Percentiles rank a stretch among this genome's conserved stretches.
Evolutionary conservation across 2,329 filamentous ascomycete genomes (phyloP).

Genomic region (Madurella fahalii): DNA sequence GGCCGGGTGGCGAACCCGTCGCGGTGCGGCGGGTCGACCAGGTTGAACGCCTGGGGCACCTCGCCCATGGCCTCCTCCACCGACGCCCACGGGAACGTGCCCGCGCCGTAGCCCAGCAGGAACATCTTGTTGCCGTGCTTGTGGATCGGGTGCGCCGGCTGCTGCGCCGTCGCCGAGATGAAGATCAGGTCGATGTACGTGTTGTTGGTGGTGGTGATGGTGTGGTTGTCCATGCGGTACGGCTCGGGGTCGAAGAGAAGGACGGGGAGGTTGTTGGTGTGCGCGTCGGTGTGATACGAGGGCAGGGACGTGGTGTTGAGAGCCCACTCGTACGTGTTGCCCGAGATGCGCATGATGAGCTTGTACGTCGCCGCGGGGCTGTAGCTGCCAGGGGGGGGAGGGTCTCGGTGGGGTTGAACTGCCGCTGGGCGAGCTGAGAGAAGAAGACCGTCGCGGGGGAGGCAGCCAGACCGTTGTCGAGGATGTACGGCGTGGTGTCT

Average conservation of each 20-base stretch:
- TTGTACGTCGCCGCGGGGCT: conserved; percentile 35
- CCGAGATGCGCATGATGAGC: conserved; percentile 38
- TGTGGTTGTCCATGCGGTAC: conserved; percentile 39
- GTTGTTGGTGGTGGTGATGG: conserved; percentile 42
- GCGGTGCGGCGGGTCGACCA: conserved; percentile 50
- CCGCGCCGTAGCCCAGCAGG: conserved; percentile 48
- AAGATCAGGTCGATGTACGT: conserved; percentile 57
- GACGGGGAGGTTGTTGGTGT: conserved; percentile 23
- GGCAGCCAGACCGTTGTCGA: conserved; percentile 43
- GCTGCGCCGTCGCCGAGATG: conserved; percentile 42
- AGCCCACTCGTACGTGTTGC: conserved; percentile 50
- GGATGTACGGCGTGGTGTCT: conserved; percentile 40
- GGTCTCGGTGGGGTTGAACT: conserved; percentile 43
- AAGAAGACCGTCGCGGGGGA: conserved; percentile 42
- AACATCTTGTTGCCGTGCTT: conserved; percentile 61
- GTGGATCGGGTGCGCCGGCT: conserved; percentile 59
- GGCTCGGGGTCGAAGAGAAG: conserved; percentile 43
- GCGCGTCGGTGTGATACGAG: conserved; percentile 34
- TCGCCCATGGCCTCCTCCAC: conserved; percentile 49
- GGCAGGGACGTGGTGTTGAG: conserved; percentile 44
- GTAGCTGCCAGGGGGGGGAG: conserved; percentile 41
- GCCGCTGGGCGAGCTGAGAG: conserved; percentile 38
- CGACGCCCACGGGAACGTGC: conserved; percentile 48
- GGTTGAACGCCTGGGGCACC: conserved; percentile 51
- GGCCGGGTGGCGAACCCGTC: conserved; percentile 44